Evolutionary conservation across 306 rosid genomes (phyloP), one percentile per base, ranked within the genome.

Genomic region (Vicia villosa): DNA sequence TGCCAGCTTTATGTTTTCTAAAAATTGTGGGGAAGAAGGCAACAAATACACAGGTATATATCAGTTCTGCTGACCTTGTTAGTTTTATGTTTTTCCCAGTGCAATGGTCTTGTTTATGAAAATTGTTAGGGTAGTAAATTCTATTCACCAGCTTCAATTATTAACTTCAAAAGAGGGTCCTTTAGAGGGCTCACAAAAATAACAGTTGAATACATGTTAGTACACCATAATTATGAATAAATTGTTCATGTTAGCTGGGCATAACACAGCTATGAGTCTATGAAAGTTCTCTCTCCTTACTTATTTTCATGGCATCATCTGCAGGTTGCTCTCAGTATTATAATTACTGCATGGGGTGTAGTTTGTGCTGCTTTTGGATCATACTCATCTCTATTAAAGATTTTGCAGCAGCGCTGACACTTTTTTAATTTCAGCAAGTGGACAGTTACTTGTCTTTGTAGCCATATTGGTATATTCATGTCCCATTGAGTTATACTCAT

Each of bases 1-100:
- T 91, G 67, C 97, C 96, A 10, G 41, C 87, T 24, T 52, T 83
- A 24, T 88, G 97, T 52, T 91, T 91, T 73, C 82, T 91, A 61
- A 91, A 54, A 76, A 88, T 91, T 32, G 79, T 78, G 78, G 90
- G 96, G 52, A 78, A 24, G 24, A 86, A 78, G 38, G 92, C 97
- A 63, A 74, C 97, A 55, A 80, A 15, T 1, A 59, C 76, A 51
- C 89, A 91, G 88, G 95, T 86, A 76, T 58, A 21, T 52, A 20
- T 52, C 4, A 34, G 5, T 14, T 13, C 8, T 32, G 3, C 42
- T 71, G 50, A 60, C 60, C 64, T 24, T 67, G 62, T 60, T 43
- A 42, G 19, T 21, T 41, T 45, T 24, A 4, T 21, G 22, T 22
- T 60, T 67, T 42, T 8, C 26, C 7, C 6, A 30, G 49, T 12